Evolutionary conservation across 2,329 filamentous ascomycete species (phyloP).

Genomic region (Fusarium secorum): DNA sequence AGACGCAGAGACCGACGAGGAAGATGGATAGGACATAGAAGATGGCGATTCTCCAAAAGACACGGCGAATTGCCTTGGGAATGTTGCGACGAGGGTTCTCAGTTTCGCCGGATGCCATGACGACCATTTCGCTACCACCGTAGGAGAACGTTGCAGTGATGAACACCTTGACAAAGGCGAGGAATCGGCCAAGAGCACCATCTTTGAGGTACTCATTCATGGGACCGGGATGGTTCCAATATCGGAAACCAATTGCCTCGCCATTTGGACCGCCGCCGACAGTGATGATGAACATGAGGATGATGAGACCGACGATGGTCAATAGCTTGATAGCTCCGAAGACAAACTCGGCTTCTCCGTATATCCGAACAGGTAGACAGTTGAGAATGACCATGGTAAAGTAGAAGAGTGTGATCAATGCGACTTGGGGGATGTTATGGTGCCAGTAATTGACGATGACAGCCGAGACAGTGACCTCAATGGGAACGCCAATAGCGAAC

Average conservation of each 20-base stretch:
- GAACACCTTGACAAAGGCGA: constrained; percentile 66
- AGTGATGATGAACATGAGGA: constrained; percentile 55
- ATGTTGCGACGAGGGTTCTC: constrained; percentile 7
- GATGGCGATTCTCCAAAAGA: constrained; percentile 67
- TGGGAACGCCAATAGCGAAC: constrained; percentile 64
- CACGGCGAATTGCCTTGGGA: constrained; percentile 65
- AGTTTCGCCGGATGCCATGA: constrained; percentile 59
- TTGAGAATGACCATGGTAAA: constrained; percentile 23
- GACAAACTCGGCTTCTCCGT: constrained; percentile 67
- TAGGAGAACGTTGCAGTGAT: constrained; percentile 68
- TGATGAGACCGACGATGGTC: constrained; percentile 64
- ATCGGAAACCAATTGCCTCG: constrained; percentile 53
- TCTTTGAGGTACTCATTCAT: constrained; percentile 59
- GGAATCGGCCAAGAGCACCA: constrained; percentile 61
- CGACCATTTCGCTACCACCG: constrained; percentile 68
- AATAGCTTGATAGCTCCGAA: constrained; percentile 68
- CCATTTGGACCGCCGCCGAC: constrained; percentile 63
- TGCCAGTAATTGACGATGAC: constrained; percentile 70
- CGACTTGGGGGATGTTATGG: constrained; percentile 37
- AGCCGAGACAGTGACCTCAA: constrained; percentile 65
- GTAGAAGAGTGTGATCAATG: constrained; percentile 10
- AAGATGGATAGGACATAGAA: constrained; percentile 71
- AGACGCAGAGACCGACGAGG: constrained; percentile 67
- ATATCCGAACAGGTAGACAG: constrained; percentile 17
- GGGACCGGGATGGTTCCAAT: constrained; percentile 51